Evolutionary conservation across 129 eudicot genomes (phyloP).

Genomic region (Lactuca sativa): DNA sequence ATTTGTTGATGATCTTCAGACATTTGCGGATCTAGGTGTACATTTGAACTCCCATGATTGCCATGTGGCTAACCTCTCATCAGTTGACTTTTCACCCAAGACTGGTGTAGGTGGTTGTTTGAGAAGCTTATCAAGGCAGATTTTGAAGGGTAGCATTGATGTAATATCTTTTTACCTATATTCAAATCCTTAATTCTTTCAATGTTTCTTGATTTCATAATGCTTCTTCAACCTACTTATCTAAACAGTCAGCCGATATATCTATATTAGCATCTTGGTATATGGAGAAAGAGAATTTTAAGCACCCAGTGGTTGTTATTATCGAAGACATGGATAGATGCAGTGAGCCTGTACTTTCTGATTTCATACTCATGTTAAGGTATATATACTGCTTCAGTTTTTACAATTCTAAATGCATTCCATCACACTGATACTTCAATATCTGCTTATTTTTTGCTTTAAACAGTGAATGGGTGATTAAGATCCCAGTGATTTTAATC

Average conservation of each 20-base stretch:
- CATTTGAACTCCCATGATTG: constrained; percentile 67
- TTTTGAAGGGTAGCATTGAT: constrained; percentile 54
- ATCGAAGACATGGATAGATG: constrained; percentile 89
- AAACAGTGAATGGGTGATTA: constrained; percentile 87
- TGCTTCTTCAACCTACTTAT: constrained; percentile 8
- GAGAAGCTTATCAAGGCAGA: constrained; percentile 62
- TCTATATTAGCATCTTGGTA: constrained; percentile 90
- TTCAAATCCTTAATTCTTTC: background rate
- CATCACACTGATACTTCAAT: background rate
- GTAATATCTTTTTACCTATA: constrained; percentile 36
- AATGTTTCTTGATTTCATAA: background rate
- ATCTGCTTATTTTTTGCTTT: constrained; percentile 19
- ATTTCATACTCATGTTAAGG: constrained; percentile 89
- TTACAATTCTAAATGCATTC: background rate
- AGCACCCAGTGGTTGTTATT: constrained; percentile 66
- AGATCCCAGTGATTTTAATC: constrained; percentile 73
- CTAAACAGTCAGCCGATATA: constrained; percentile 68
- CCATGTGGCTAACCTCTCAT: constrained; percentile 81
- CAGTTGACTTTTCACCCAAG: constrained; percentile 73
- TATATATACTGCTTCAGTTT: constrained; percentile 12
- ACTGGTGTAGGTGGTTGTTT: constrained; percentile 83
- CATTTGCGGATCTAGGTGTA: constrained; percentile 72
- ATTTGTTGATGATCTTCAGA: constrained; percentile 80
- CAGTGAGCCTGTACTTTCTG: constrained; percentile 73
- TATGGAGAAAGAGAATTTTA: constrained; percentile 52